Base-by-base conservation (phyloP, 1,139 yeast genomes). In the Magnusiomyces tetraspermus region DNA sequence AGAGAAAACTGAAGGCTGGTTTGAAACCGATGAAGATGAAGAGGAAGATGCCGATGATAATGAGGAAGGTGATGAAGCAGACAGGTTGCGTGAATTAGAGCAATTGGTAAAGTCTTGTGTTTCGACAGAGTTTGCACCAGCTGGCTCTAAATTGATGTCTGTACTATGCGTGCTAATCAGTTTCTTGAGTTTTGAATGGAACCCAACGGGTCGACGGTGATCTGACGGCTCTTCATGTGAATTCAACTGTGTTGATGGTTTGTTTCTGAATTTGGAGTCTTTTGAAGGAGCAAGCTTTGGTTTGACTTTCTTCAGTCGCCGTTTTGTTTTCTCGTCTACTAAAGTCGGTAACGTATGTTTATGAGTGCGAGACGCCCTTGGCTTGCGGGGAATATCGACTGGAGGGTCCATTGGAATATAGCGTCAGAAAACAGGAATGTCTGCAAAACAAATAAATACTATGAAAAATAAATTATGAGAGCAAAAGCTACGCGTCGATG, bases 61-160 rank as follows among this genome's bases (percentile, higher is more conserved):
- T 8, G 33, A 30, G 33, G 11, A 13, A 30, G 33, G 33, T 30
- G 33, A 30, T 89, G 67, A n/a, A n/a, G n/a, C n/a, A n/a, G 98
- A 98, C 48, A 92, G 83, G 57, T 97, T 90, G 66, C 92, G 92
- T 68, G 97, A 88, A 57, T 92, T 97, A 97, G 98, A 97, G 2
- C 74, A 92, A 55, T 6, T 19, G 42, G 17, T 17, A 19, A 13
- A 17, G 21, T 17, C 24, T 38, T 17, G 24, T 19, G 24, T 15
- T 5, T 21, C 15, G 22, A n/a, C 24, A 38, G 17, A 10, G 19
- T 15, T 17, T 36, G 42, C 24, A 38, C 24, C n/a, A 33, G 42
- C 42, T 38, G 42, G 8, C 21, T 38, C 22, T 38, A 38, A 15
- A 15, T 33, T 33, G 38, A 33, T 33, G 38, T 33, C 38, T 13